A percentile compares a stretch with the other conserved stretches of the same genome.
These are phyloP conservation scores for Exophiala sp. DNA, from an alignment of 2,329 filamentous ascomycete species.

Conservation along the genomic window DNA sequence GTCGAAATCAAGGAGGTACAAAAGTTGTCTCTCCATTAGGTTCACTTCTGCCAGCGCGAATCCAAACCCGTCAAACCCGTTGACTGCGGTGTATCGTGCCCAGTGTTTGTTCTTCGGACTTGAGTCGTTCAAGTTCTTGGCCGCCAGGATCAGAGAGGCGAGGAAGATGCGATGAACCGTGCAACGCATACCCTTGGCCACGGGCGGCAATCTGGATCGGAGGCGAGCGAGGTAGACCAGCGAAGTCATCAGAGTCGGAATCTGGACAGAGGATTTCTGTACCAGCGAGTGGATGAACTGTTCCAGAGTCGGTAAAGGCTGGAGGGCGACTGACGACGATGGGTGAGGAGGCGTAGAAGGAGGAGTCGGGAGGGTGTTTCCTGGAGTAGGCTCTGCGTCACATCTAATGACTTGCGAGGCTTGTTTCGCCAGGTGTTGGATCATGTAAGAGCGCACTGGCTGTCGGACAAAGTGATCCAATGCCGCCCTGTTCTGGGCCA, in stretches of 20 bases:
- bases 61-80: conserved; percentile 68
- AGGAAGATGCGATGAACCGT: conserved; percentile 98
- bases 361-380: conserved; percentile 52
- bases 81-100: conserved; percentile 83
- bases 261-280: conserved; percentile 89
- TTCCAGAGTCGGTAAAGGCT: conserved; percentile 68
- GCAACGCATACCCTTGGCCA: conserved; percentile 93
- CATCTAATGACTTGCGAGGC: conserved; percentile 46
- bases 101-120: conserved; percentile 99
- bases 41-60: conserved; percentile 96
- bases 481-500: conserved; percentile 38
- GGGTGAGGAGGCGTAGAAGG: conserved; percentile 54
- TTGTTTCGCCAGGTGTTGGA: conserved; percentile 43
- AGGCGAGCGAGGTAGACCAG: conserved; percentile 87
- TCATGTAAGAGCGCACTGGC: conserved; percentile 46
- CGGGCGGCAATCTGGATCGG: conserved; percentile 76
- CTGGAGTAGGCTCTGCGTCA: conserved; percentile 41
- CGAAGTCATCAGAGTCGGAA: conserved; percentile 93
- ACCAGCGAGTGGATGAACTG: conserved; percentile 89
- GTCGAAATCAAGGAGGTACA: conserved; percentile 93
- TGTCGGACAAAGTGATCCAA: conserved; percentile 44
- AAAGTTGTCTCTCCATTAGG: conserved; percentile 97
- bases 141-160: conserved; percentile 55
- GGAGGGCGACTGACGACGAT: conserved; percentile 34
- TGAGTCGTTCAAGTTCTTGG: conserved; percentile 98